A percentile compares a stretch with the other conserved stretches of the same genome.
Conservation (phyloP, 2,329 filamentous ascomycete species). For the Penicillium sp. region DNA sequence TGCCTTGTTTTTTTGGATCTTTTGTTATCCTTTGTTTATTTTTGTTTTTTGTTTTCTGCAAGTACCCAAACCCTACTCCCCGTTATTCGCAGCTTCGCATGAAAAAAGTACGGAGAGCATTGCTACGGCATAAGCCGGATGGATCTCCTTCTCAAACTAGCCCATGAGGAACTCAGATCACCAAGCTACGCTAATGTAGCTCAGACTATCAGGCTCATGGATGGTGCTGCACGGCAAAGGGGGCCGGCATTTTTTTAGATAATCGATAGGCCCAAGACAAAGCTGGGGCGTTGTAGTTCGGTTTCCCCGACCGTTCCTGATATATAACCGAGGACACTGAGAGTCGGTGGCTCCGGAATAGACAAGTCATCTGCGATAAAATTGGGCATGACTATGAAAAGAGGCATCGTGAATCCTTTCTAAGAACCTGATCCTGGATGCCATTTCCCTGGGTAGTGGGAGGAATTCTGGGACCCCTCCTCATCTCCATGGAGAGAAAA, state of each 20-base stretch:
- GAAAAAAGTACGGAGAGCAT: neutral
- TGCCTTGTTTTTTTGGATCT: neutral
- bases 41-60: neutral
- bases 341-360: neutral
- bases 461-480: neutral
- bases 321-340: neutral
- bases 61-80: neutral
- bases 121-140: neutral
- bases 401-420: neutral
- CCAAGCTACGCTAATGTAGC: neutral
- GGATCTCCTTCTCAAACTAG: neutral
- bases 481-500: neutral
- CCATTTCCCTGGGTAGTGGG: neutral
- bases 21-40: neutral
- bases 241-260: neutral
- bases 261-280: neutral
- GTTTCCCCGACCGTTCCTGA: neutral
- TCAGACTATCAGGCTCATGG: neutral
- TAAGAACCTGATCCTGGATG: conserved; percentile 7
- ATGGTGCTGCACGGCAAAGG: neutral
- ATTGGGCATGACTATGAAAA: neutral
- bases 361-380: neutral
- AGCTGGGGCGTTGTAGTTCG: neutral
- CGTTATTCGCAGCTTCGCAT: neutral
- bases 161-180: neutral